Conservation (phyloP, 2,329 filamentous ascomycete species). For the Fusarium cicatricum region DNA sequence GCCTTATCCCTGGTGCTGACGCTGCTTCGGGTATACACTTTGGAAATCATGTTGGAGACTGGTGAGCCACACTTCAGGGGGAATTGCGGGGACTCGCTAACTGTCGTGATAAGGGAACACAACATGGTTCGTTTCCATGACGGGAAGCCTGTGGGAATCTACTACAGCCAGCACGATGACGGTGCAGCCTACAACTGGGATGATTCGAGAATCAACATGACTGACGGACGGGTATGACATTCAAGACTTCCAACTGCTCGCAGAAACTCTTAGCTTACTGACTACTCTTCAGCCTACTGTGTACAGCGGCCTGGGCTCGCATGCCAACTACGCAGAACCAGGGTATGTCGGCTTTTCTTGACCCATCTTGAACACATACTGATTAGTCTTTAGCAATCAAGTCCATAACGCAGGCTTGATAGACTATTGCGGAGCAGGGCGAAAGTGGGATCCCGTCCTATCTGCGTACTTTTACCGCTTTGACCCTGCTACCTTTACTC, state of each 20-base stretch:
- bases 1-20: constrained; percentile 23
- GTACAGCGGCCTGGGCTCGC: constrained; percentile 48
- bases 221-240: constrained; percentile 41
- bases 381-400: constrained; percentile 38
- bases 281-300: constrained; percentile 42
- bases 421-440: constrained; percentile 47
- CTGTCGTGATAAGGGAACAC: constrained; percentile 28
- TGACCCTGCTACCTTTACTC: constrained; percentile 33
- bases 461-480: constrained; percentile 49
- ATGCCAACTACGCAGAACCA: constrained; percentile 45
- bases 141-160: constrained; percentile 41
- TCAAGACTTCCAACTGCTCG: neutral
- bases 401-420: constrained; percentile 45
- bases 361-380: neutral
- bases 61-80: constrained; percentile 15
- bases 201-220: constrained; percentile 35
- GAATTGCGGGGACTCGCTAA: neutral
- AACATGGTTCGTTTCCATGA: constrained; percentile 41
- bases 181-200: constrained; percentile 42
- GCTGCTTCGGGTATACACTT: constrained; percentile 38
- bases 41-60: constrained; percentile 44
- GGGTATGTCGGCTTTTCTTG: constrained; percentile 36
- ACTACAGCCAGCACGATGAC: constrained; percentile 42
- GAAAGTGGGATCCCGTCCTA: constrained; percentile 46
- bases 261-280: neutral